Conservation (phyloP, 371 early-diverging fungal species). For the Sporodiniella umbellata region DNA sequence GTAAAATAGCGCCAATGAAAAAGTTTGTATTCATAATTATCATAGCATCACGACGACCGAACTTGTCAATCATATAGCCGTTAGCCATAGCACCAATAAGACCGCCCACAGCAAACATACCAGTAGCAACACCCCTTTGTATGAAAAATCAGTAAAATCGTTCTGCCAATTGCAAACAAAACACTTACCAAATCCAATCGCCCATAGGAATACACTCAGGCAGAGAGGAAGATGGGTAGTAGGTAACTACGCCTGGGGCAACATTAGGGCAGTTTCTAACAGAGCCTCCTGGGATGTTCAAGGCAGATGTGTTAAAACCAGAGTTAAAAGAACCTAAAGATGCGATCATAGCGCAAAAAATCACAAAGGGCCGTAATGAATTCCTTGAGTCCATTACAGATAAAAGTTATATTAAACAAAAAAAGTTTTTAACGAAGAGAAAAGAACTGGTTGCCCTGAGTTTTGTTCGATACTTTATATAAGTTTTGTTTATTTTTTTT, state of each 20-base stretch:
- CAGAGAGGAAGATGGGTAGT: conserved; percentile 32
- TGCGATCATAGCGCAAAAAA: conserved; percentile 41
- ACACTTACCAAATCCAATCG: conserved; percentile 48
- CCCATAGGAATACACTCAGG: conserved; percentile 47
- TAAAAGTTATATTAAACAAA: background rate
- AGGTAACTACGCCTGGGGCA: conserved; percentile 31
- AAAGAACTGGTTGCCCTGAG: background rate
- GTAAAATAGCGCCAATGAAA: conserved; percentile 63
- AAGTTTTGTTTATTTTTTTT: background rate
- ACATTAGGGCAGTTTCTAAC: conserved; percentile 37
- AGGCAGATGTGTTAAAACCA: conserved; percentile 44
- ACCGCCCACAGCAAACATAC: conserved; percentile 73
- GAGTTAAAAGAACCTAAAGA: conserved; percentile 40
- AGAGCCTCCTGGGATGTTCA: conserved; percentile 41
- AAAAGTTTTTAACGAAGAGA: background rate
- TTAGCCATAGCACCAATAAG: conserved; percentile 66
- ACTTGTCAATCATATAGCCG: conserved; percentile 50
- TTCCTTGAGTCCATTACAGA: conserved; percentile 14
- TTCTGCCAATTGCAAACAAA: conserved; percentile 1
- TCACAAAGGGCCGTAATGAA: conserved; percentile 26
- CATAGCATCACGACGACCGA: conserved; percentile 71
- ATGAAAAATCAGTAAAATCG: conserved; percentile 14
- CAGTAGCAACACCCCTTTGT: conserved; percentile 59
- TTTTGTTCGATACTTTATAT: background rate
- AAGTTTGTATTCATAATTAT: conserved; percentile 62